Evolutionary conservation across 192 early-diverging fungal species (phyloP).

Genomic region (Coemansia guatemalensis): DNA sequence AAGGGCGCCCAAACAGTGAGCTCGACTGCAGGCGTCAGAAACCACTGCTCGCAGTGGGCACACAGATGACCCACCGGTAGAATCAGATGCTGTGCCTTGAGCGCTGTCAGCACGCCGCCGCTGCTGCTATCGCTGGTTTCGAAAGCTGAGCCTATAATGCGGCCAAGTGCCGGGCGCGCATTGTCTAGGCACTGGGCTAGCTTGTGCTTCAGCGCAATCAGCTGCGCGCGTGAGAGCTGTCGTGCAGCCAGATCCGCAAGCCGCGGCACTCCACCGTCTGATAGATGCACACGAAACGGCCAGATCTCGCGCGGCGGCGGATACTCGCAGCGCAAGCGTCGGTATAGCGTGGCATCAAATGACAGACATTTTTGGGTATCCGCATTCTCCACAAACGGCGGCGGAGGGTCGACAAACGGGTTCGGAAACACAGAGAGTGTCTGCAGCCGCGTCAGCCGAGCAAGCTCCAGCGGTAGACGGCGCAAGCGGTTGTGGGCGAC

Average conservation of each 20-base stretch:
- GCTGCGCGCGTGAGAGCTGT: constrained; percentile 20
- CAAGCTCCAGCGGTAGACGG: constrained; percentile 41
- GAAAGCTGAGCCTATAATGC: constrained; percentile 26
- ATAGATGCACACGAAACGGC: constrained; percentile 15
- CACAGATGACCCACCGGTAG: constrained; percentile 36
- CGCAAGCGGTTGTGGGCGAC: constrained; percentile 43
- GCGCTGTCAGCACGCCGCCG: constrained; percentile 21
- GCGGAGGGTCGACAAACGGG: constrained; percentile 26
- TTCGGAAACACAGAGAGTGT: constrained; percentile 43
- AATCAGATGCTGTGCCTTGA: constrained; percentile 33
- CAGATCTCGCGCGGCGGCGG: not conserved
- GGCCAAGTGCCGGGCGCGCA: constrained; percentile 29
- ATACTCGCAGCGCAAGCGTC: not conserved
- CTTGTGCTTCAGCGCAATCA: constrained; percentile 26
- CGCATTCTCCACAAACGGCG: not conserved
- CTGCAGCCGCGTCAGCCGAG: constrained; percentile 24
- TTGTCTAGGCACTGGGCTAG: constrained; percentile 28
- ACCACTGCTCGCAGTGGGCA: constrained; percentile 36
- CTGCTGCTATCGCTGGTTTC: constrained; percentile 6
- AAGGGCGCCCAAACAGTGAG: constrained; percentile 37
- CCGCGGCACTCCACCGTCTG: constrained; percentile 24
- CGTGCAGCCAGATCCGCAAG: constrained; percentile 50
- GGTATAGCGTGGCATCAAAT: constrained; percentile 10
- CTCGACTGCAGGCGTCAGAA: constrained; percentile 30
- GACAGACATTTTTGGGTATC: not conserved